These are phyloP conservation scores for Colletotrichum godetiae DNA, from an alignment of 2,329 filamentous ascomycete genomes.

Conservation along the genomic window DNA sequence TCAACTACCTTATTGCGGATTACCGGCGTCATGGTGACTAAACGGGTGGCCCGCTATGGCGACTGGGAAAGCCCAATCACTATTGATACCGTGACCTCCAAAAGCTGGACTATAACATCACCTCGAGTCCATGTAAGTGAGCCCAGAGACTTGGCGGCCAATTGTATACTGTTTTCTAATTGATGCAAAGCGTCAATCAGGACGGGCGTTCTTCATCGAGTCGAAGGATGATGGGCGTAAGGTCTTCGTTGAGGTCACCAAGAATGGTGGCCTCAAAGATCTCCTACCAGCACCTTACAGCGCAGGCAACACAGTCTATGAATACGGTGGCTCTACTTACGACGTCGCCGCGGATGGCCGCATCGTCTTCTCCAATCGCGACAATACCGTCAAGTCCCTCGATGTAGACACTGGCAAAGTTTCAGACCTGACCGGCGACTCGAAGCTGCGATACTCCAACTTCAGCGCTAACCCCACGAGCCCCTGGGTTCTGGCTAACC, in stretches of 20 bases:
- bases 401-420: conserved; percentile 50
- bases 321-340: conserved; percentile 62
- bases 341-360: conserved; percentile 50
- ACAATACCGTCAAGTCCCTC: conserved; percentile 55
- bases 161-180: background rate
- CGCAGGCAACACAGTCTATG: conserved; percentile 59
- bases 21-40: conserved; percentile 39
- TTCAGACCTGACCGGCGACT: conserved; percentile 44
- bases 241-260: conserved; percentile 55
- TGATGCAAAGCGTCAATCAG: conserved; percentile 41
- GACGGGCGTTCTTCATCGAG: conserved; percentile 52
- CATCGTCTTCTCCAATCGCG: conserved; percentile 59
- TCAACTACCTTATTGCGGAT: background rate
- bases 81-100: conserved; percentile 48
- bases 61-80: conserved; percentile 54
- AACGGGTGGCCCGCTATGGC: conserved; percentile 47
- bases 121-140: conserved; percentile 50
- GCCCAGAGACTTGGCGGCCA: background rate
- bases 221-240: conserved; percentile 52
- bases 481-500: conserved; percentile 60
- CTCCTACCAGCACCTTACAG: conserved; percentile 57
- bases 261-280: conserved; percentile 45
- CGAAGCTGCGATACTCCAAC: conserved; percentile 56
- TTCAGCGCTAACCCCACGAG: conserved; percentile 54
- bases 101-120: conserved; percentile 45